A percentile compares a stretch with the other conserved stretches of the same genome.
phyloP scores from a whole-genome alignment of 2,329 filamentous ascomycete genomes.

The Calonectria fujianensis region DNA sequence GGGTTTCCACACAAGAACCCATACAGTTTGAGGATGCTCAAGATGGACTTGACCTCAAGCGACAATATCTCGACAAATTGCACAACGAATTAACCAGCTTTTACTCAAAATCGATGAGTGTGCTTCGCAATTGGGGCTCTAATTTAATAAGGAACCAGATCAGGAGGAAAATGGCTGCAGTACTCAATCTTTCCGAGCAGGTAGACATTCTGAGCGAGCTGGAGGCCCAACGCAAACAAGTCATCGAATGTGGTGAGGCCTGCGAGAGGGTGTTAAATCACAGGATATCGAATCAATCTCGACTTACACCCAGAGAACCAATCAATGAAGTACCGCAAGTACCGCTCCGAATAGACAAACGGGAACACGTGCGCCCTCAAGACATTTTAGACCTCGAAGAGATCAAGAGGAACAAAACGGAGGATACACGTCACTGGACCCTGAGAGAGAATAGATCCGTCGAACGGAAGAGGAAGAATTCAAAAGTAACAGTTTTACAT shows the following conservation, averaged over 20 bases:
- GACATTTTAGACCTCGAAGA: not conserved
- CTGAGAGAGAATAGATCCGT: not conserved
- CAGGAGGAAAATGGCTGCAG: not conserved
- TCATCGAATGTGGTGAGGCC: not conserved
- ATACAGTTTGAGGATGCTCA: not conserved
- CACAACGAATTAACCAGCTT: not conserved
- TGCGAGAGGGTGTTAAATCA: slow-evolving; percentile 2
- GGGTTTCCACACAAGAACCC: too few relatives aligned
- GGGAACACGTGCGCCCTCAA: not conserved
- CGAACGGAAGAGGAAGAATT: not conserved
- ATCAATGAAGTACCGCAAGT: not conserved
- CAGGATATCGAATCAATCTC: not conserved
- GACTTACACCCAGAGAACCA: not conserved
- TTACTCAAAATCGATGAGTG: not conserved
- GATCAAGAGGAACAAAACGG: too few relatives aligned
- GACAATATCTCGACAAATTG: not conserved
- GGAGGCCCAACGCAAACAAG: slow-evolving; percentile 7
- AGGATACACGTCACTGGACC: not conserved
- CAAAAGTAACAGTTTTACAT: not conserved
- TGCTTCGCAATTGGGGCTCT: not conserved
- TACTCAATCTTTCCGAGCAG: not conserved
- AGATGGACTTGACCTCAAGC: not conserved
- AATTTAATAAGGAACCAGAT: not conserved
- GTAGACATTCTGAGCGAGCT: slow-evolving; percentile 9
- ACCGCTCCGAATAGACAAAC: not conserved